Conservation (phyloP, 108 stramenopile species). For the Tribonema minus region DNA sequence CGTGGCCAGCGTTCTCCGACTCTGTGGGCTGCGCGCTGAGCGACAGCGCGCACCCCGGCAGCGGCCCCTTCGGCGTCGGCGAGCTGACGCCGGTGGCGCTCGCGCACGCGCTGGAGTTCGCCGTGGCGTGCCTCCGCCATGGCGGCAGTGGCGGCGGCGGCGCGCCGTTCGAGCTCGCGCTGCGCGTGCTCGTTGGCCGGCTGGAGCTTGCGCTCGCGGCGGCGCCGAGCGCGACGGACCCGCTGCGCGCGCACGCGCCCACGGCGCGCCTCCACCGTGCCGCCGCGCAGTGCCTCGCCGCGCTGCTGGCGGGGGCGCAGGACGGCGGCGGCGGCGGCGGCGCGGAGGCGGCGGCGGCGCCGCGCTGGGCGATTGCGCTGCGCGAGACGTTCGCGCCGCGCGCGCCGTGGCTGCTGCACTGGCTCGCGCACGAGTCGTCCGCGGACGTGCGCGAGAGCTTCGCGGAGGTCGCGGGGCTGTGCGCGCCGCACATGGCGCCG, state of each 20-base stretch:
- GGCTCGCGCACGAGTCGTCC: slow-evolving; percentile 35
- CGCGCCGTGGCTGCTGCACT: slow-evolving; percentile 39
- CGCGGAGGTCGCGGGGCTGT: slow-evolving; percentile 17
- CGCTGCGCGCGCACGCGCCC: slow-evolving; percentile 19
- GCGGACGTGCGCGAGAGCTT: slow-evolving; percentile 35
- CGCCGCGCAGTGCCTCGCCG: slow-evolving; percentile 11
- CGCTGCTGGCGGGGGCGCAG: background rate
- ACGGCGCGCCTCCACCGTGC: slow-evolving; percentile 32
- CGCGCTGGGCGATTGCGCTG: background rate
- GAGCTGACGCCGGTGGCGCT: slow-evolving; percentile 30
- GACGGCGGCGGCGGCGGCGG: background rate
- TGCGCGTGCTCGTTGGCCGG: slow-evolving; percentile 9
- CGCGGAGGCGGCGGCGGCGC: background rate
- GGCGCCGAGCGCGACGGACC: slow-evolving; percentile 22
- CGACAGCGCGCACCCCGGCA: background rate
- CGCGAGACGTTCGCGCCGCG: background rate
- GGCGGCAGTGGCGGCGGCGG: background rate
- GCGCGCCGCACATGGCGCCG: slow-evolving; percentile 24
- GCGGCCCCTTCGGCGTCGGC: background rate
- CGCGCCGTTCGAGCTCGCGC: background rate
- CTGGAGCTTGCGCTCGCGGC: slow-evolving; percentile 13
- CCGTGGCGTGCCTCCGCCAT: slow-evolving; percentile 10
- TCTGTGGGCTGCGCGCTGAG: slow-evolving; percentile 23
- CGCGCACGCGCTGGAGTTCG: slow-evolving; percentile 28
- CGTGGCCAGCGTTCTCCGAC: slow-evolving; percentile 5